Evolutionary conservation across 2,329 filamentous ascomycete species (phyloP).

Genomic region (Aspergillus ochraceus): DNA sequence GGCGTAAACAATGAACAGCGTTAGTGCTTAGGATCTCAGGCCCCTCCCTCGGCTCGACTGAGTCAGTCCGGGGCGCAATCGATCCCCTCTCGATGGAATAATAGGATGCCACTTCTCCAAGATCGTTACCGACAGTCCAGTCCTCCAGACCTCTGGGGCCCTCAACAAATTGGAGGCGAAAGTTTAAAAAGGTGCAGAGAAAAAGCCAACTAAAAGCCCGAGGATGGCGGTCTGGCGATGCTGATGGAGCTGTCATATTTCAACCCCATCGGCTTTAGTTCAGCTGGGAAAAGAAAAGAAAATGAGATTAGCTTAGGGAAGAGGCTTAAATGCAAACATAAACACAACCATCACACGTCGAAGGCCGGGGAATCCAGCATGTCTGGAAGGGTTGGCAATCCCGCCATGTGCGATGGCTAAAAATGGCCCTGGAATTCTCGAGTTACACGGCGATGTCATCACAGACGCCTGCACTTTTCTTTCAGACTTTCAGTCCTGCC

Average conservation of each 20-base stretch:
- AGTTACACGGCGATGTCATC: neutral
- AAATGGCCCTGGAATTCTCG: neutral
- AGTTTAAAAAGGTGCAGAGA: no score
- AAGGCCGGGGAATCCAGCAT: no score
- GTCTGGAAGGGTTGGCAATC: neutral
- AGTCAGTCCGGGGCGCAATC: neutral
- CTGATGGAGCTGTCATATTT: neutral
- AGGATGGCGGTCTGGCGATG: slow-evolving; percentile 4
- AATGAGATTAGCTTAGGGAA: no score
- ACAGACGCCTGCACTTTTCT: no score
- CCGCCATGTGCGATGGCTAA: neutral
- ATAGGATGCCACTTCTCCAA: neutral
- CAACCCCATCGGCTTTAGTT: neutral
- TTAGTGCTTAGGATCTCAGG: neutral
- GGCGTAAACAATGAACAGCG: neutral
- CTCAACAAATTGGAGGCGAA: neutral
- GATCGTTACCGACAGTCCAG: neutral
- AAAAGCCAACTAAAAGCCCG: neutral
- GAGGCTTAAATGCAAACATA: no score
- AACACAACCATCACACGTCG: no score
- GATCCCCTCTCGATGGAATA: neutral
- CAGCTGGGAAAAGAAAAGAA: no score
- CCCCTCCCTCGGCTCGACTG: neutral
- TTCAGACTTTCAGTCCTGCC: neutral
- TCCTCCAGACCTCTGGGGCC: neutral